Conservation (phyloP, 805 yeast species). For the Tetrapisispora fleetii region DNA sequence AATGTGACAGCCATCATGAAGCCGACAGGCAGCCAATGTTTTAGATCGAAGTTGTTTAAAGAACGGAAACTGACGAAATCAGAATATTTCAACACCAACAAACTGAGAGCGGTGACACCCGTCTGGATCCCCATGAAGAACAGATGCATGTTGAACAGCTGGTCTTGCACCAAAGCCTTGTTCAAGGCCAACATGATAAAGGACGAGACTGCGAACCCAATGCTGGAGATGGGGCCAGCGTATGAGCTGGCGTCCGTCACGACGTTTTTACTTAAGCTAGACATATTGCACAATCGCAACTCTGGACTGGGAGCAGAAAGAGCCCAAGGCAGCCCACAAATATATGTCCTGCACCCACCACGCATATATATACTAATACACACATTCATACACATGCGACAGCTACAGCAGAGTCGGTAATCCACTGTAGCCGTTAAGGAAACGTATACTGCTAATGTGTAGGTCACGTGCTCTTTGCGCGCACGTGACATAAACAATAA, state of each 20-base stretch:
- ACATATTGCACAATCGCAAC: background rate
- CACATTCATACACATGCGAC: no score
- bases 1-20: constrained; percentile 84
- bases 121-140: constrained; percentile 84
- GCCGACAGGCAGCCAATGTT: constrained; percentile 93
- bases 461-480: no score
- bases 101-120: constrained; percentile 66
- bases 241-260: background rate
- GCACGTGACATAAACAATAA: no score
- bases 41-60: constrained; percentile 78
- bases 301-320: no score
- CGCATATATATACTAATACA: no score
- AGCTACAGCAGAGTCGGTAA: no score
- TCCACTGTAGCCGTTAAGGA: no score
- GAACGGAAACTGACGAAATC: constrained; percentile 81
- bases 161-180: constrained; percentile 68
- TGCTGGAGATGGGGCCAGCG: constrained; percentile 47
- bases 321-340: no score
- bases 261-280: background rate
- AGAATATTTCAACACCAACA: constrained; percentile 59
- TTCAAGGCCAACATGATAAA: constrained; percentile 92
- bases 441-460: no score
- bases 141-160: constrained; percentile 69
- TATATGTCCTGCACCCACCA: no score
- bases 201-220: constrained; percentile 78